Percentiles rank a stretch among this genome's conserved stretches.
Conservation (phyloP, 169 alveolate species). For the Cryptosporidium tyzzeri region DNA sequence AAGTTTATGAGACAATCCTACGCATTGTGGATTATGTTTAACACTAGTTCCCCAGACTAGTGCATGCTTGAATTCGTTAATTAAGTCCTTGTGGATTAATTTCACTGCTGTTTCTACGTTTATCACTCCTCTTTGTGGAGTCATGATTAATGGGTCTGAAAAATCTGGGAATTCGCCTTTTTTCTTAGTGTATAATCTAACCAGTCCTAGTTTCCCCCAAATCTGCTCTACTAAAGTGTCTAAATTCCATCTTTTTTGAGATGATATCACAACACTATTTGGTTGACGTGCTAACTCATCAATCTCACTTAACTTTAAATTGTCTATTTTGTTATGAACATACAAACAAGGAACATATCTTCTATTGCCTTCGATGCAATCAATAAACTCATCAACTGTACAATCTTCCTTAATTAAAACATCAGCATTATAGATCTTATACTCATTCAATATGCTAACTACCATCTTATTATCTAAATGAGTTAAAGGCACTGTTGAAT, state of each 20-base stretch:
- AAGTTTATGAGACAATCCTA: constrained; percentile 87
- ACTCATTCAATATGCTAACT: constrained; percentile 86
- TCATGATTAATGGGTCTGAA: constrained; percentile 87
- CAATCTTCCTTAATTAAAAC: constrained; percentile 88
- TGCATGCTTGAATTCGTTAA: constrained; percentile 88
- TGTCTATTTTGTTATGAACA: constrained; percentile 93
- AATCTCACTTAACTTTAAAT: constrained; percentile 89
- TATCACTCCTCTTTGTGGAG: constrained; percentile 88
- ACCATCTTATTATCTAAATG: constrained; percentile 87
- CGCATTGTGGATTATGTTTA: constrained; percentile 89
- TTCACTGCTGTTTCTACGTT: constrained; percentile 85
- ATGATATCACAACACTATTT: constrained; percentile 85
- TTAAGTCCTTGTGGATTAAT: constrained; percentile 87
- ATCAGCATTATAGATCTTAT: constrained; percentile 89
- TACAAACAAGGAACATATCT: constrained; percentile 91
- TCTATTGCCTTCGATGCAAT: constrained; percentile 92
- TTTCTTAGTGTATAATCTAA: constrained; percentile 91
- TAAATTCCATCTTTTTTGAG: constrained; percentile 84
- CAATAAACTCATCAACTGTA: constrained; percentile 90
- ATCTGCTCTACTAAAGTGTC: constrained; percentile 86
- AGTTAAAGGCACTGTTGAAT: constrained; percentile 86
- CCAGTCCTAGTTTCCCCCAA: constrained; percentile 90
- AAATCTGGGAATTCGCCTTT: constrained; percentile 90
- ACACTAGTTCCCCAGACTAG: constrained; percentile 91
- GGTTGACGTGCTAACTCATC: constrained; percentile 86